Evolutionary conservation across 2,329 filamentous ascomycete species (phyloP).

Genomic region (Hymenoscyphus occultus): DNA sequence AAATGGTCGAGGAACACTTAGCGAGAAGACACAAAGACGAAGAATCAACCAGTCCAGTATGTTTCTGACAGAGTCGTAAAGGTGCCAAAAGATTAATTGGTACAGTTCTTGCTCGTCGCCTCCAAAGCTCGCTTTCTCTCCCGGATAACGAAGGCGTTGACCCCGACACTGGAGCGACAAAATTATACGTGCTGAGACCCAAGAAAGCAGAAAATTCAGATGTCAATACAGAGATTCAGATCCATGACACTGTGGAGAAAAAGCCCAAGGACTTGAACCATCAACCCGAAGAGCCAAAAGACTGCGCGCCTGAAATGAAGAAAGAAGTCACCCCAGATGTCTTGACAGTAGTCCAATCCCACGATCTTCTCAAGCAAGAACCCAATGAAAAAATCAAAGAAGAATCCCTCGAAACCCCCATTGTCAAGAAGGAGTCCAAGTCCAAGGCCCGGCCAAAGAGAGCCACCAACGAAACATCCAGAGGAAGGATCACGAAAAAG

Average conservation of each 20-base stretch:
- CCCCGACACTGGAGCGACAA: not conserved
- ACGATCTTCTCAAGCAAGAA: not conserved
- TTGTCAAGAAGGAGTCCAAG: not conserved
- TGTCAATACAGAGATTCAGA: no score
- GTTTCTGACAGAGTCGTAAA: not conserved
- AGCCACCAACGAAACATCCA: not conserved
- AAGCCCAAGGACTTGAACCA: no score
- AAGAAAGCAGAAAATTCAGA: no score
- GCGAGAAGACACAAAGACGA: not conserved
- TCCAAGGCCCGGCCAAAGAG: not conserved
- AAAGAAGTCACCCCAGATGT: not conserved
- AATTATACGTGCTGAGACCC: no score
- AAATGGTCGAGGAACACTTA: no score
- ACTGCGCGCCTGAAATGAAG: not conserved
- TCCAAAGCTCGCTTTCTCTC: not conserved
- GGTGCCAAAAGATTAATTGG: not conserved
- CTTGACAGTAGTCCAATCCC: not conserved
- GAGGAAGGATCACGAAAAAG: no score
- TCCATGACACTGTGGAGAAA: no score
- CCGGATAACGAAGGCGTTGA: not conserved
- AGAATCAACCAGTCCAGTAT: not conserved
- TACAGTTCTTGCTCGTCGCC: not conserved
- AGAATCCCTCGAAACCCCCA: not conserved
- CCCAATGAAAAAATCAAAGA: not conserved
- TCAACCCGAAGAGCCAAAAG: no score